Percentiles rank a stretch among this genome's conserved stretches.
Evolutionary conservation across 257 asterid genomes (phyloP).

Genomic region (Prunella vulgaris): DNA sequence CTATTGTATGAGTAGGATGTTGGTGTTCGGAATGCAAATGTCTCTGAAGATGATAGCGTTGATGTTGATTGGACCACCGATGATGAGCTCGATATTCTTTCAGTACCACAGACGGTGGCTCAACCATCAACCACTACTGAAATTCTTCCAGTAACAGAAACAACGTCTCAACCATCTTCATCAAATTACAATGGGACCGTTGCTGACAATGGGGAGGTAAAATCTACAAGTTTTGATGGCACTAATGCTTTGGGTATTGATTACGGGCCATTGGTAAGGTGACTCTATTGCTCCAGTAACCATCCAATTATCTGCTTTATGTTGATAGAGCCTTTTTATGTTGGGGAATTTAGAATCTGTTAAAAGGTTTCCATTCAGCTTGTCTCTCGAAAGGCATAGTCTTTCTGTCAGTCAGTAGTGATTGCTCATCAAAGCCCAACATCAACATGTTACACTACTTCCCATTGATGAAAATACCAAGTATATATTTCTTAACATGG

Average conservation of each 20-base stretch:
- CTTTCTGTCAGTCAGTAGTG: constrained; percentile 6
- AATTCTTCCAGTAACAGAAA: constrained; percentile 15
- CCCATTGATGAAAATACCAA: not conserved
- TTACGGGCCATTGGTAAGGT: not conserved
- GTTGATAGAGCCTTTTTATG: not conserved
- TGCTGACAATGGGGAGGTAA: constrained; percentile 31
- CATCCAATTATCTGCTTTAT: too few species aligned
- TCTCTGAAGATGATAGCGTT: constrained; percentile 23
- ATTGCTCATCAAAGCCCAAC: not conserved
- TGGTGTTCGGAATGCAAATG: constrained; percentile 24
- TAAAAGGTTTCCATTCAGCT: not conserved
- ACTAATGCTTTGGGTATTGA: not conserved
- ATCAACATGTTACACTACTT: not conserved
- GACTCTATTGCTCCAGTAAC: too few species aligned
- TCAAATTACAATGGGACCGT: not conserved
- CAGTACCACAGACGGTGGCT: constrained; percentile 21
- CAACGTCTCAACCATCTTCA: constrained; percentile 21
- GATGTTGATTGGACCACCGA: constrained; percentile 51
- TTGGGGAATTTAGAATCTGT: not conserved
- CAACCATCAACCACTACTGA: constrained; percentile 20
- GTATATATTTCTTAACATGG: not conserved
- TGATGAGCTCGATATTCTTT: constrained; percentile 36
- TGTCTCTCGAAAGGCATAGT: constrained; percentile 2
- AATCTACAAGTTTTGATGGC: constrained; percentile 7
- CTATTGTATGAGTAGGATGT: not conserved